These are phyloP conservation scores for Hemisphaericaspora lyxosophila DNA, from an alignment of 1,139 yeast genomes.

Conservation along the genomic window DNA sequence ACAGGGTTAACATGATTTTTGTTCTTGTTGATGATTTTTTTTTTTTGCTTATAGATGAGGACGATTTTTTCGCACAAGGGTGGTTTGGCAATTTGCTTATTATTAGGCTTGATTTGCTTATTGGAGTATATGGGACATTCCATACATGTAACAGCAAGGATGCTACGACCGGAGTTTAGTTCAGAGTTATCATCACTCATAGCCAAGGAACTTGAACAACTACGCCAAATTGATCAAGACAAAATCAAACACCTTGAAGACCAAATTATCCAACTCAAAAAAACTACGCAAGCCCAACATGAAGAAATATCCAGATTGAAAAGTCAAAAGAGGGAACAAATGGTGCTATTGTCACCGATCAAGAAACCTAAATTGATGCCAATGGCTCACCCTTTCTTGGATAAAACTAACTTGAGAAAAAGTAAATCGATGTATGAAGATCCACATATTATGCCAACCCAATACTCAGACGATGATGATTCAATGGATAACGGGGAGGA, in stretches of 20 bases:
- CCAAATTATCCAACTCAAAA: conserved; percentile 5
- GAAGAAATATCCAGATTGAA: conserved; percentile 5
- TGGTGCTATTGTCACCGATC: conserved; percentile 8
- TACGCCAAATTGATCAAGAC: conserved; percentile 7
- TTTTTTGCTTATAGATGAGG: no score
- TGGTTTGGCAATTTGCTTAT: no score
- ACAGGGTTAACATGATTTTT: no score
- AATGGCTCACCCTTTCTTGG: no score
- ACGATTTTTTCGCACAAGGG: no score
- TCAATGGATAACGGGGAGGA: conserved; percentile 1
- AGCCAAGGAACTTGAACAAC: conserved; percentile 8
- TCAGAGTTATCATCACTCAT: conserved; percentile 1
- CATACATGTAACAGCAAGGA: no score
- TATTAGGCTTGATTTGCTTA: no score
- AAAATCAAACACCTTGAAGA: conserved; percentile 6
- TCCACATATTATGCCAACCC: conserved; percentile 16
- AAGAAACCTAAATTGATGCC: conserved; percentile 7
- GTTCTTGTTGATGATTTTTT: no score
- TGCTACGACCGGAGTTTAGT: conserved; percentile 8
- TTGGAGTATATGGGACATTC: no score
- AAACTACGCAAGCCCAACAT: conserved; percentile 4
- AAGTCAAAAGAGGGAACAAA: neutral
- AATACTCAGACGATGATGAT: conserved; percentile 17
- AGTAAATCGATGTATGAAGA: conserved; percentile 10
- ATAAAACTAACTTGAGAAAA: conserved; percentile 6